Evolutionary conservation across 441 rosid genomes (phyloP).

Genomic region (Adansonia rubrostipa): DNA sequence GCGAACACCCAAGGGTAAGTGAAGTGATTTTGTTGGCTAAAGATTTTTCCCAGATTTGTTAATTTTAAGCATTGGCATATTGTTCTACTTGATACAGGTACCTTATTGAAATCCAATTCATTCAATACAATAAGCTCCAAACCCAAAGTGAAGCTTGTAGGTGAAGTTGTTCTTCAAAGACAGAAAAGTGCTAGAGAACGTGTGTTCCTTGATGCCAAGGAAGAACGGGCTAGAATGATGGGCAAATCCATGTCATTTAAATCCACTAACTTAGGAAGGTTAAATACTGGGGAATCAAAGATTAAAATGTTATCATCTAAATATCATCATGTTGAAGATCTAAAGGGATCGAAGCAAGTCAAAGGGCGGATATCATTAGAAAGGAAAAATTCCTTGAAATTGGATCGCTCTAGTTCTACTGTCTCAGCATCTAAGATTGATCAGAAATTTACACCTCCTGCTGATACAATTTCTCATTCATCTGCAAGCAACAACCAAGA

Average conservation of each 20-base stretch:
- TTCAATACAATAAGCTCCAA: conserved; percentile 60
- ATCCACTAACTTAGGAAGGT: conserved; percentile 49
- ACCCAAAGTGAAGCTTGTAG: conserved; percentile 67
- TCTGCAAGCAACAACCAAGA: conserved; percentile 56
- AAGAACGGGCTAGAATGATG: conserved; percentile 56
- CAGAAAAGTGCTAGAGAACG: conserved; percentile 57
- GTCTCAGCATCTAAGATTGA: conserved; percentile 49
- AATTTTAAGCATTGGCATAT: conserved; percentile 4
- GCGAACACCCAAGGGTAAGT: conserved; percentile 67
- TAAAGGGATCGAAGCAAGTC: conserved; percentile 59
- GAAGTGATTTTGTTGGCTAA: conserved; percentile 27
- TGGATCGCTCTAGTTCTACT: conserved; percentile 46
- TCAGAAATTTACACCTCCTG: conserved; percentile 57
- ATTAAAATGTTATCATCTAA: conserved; percentile 60
- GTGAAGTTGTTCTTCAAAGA: conserved; percentile 63
- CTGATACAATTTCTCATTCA: conserved; percentile 47
- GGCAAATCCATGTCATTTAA: conserved; percentile 80
- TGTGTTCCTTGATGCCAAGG: conserved; percentile 53
- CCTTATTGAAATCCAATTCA: conserved; percentile 76
- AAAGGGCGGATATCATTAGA: conserved; percentile 57
- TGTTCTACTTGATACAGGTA: conserved; percentile 49
- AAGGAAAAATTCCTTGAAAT: conserved; percentile 47
- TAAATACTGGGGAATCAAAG: conserved; percentile 59
- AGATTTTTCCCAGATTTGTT: conserved; percentile 8
- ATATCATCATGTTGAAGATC: conserved; percentile 55